Evolutionary conservation across 495 filamentous ascomycete genomes (phyloP).

Genomic region (Aspergillus hancockii): DNA sequence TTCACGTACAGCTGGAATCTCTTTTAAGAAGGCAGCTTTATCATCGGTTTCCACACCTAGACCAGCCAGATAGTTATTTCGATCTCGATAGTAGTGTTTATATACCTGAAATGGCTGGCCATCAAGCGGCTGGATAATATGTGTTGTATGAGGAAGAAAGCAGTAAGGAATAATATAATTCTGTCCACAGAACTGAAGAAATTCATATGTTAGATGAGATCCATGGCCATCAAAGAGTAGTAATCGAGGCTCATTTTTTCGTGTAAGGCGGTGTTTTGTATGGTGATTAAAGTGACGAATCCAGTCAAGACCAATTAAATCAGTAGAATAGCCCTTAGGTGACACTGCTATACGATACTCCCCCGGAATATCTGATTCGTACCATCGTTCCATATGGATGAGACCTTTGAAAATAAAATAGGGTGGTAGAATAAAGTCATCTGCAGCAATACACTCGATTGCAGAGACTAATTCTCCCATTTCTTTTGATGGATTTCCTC

Average conservation of each 20-base stretch:
- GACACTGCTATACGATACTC: slow-evolving; percentile 3
- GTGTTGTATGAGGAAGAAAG: no score
- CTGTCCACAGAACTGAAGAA: no score
- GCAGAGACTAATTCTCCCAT: slow-evolving; percentile 2
- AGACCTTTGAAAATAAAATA: slow-evolving; percentile 5
- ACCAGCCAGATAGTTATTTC: not conserved
- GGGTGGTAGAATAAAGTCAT: not conserved
- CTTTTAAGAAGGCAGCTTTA: not conserved
- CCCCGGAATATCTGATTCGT: not conserved
- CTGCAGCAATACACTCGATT: not conserved
- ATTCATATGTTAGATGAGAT: no score
- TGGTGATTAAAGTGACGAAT: not conserved
- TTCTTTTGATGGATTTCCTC: slow-evolving; percentile 1
- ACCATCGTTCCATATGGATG: slow-evolving; percentile 2
- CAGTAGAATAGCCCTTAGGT: slow-evolving; percentile 1
- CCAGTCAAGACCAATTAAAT: slow-evolving; percentile 4
- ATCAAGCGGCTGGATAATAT: no score
- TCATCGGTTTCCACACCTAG: not conserved
- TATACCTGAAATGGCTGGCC: not conserved
- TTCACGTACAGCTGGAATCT: not conserved
- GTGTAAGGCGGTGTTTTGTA: not conserved
- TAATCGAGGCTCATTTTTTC: no score
- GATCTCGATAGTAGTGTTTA: not conserved
- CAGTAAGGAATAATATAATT: no score
- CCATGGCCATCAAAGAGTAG: no score